Evolutionary conservation across 2,329 filamentous ascomycete genomes (phyloP).

Genomic region (Penicillium paneum): DNA sequence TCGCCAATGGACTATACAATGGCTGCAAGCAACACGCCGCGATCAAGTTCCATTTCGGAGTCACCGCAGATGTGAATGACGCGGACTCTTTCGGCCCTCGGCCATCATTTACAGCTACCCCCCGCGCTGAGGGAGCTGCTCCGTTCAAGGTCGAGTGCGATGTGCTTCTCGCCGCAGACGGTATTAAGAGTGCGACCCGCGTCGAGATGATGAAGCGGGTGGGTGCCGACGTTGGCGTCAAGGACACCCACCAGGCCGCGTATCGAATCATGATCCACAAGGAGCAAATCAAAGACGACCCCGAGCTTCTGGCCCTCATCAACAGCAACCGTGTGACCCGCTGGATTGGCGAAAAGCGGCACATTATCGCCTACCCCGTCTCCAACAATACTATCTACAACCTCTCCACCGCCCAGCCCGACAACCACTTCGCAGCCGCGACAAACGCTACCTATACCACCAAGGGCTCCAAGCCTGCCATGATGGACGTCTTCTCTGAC

Average conservation of each 20-base stretch:
- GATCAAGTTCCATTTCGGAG: constrained; percentile 68
- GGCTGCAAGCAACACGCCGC: constrained; percentile 62
- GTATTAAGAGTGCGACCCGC: constrained; percentile 52
- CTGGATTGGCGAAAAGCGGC: constrained; percentile 64
- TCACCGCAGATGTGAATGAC: constrained; percentile 51
- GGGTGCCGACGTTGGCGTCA: constrained; percentile 40
- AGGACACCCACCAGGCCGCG: constrained; percentile 52
- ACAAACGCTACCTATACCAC: constrained; percentile 62
- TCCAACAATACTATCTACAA: constrained; percentile 64
- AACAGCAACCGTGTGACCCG: constrained; percentile 57
- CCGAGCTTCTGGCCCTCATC: constrained; percentile 55
- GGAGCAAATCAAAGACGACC: constrained; percentile 46
- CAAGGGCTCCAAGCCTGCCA: constrained; percentile 57
- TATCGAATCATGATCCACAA: constrained; percentile 55
- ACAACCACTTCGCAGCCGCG: constrained; percentile 58
- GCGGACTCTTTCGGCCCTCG: constrained; percentile 59
- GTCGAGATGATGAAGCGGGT: constrained; percentile 41
- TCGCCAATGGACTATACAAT: constrained; percentile 67
- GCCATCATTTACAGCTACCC: constrained; percentile 58
- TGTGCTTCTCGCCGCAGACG: constrained; percentile 53
- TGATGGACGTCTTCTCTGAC: constrained; percentile 58
- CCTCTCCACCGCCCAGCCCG: constrained; percentile 60
- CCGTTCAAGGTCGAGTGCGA: constrained; percentile 52
- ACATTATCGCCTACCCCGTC: constrained; percentile 67
- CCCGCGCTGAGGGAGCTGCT: constrained; percentile 50